Conservation (phyloP, 1,284 basidiomycete species). For the Blastosporella zonata region DNA sequence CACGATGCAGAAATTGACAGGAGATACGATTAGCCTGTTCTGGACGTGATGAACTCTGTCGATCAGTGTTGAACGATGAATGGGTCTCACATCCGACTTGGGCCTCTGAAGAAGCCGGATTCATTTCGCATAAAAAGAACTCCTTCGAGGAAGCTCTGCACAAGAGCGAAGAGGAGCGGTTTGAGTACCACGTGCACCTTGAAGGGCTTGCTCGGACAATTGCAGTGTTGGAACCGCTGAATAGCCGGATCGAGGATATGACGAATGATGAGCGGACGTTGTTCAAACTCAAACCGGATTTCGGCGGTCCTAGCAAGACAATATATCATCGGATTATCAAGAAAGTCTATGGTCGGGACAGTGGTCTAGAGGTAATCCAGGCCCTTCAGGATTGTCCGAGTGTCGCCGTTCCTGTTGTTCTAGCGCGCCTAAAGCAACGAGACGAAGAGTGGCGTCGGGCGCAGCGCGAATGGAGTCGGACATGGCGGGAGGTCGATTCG, state of each 20-base stretch:
- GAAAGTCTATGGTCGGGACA: slow-evolving; percentile 89
- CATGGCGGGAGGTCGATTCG: slow-evolving; percentile 96
- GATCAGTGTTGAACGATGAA: slow-evolving; percentile 94
- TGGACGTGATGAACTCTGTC: slow-evolving; percentile 92
- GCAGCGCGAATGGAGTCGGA: slow-evolving; percentile 94
- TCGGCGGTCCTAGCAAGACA: slow-evolving; percentile 85
- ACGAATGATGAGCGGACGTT: slow-evolving; percentile 79
- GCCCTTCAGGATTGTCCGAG: slow-evolving; percentile 92
- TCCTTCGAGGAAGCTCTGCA: slow-evolving; percentile 95
- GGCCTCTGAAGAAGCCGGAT: slow-evolving; percentile 95
- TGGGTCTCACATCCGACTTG: slow-evolving; percentile 98
- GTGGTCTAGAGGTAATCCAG: slow-evolving; percentile 82
- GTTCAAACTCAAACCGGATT: slow-evolving; percentile 85
- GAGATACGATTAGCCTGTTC: slow-evolving; percentile 92
- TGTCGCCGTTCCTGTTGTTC: slow-evolving; percentile 90
- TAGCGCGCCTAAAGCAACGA: slow-evolving; percentile 88
- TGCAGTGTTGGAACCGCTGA: slow-evolving; percentile 88
- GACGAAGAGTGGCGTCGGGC: slow-evolving; percentile 97
- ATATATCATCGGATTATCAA: slow-evolving; percentile 95
- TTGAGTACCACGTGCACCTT: slow-evolving; percentile 97
- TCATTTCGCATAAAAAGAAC: slow-evolving; percentile 97
- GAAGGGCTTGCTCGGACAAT: slow-evolving; percentile 93
- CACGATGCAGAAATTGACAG: slow-evolving; percentile 38
- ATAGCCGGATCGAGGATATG: slow-evolving; percentile 87
- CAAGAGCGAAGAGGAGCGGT: slow-evolving; percentile 96